Conservation (phyloP, 306 rosid genomes). For the Acacia crassicarpa region DNA sequence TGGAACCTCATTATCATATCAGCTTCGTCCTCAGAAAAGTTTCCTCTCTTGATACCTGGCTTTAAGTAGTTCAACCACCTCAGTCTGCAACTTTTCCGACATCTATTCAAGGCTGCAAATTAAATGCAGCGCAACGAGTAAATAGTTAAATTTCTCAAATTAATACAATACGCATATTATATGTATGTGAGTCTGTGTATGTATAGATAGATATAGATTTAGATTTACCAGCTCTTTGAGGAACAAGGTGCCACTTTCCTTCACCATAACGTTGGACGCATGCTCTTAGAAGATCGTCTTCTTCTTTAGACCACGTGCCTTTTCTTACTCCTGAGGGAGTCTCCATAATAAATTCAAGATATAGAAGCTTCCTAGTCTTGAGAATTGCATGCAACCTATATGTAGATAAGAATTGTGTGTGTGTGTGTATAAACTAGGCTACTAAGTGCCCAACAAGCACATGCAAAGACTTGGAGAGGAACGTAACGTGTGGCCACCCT, state of each 20-base stretch:
- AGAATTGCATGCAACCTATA: too few species aligned
- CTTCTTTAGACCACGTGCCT: background rate
- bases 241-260: constrained; percentile 3
- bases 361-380: background rate
- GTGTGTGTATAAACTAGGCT: background rate
- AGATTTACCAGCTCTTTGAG: constrained; percentile 4
- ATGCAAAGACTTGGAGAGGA: background rate
- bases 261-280: constrained; percentile 8
- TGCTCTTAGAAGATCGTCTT: background rate
- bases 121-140: background rate
- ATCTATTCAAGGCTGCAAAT: constrained; percentile 26
- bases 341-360: background rate
- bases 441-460: background rate
- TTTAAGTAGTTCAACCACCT: constrained; percentile 45
- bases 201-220: background rate
- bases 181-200: background rate
- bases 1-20: constrained; percentile 36
- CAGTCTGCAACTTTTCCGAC: constrained; percentile 37
- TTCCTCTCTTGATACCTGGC: constrained; percentile 36
- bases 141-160: background rate
- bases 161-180: background rate
- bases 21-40: constrained; percentile 32
- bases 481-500: background rate
- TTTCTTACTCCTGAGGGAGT: background rate
- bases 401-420: too few species aligned